Base-by-base conservation (phyloP, 345 rosid species). In the Garcia nutans region DNA sequence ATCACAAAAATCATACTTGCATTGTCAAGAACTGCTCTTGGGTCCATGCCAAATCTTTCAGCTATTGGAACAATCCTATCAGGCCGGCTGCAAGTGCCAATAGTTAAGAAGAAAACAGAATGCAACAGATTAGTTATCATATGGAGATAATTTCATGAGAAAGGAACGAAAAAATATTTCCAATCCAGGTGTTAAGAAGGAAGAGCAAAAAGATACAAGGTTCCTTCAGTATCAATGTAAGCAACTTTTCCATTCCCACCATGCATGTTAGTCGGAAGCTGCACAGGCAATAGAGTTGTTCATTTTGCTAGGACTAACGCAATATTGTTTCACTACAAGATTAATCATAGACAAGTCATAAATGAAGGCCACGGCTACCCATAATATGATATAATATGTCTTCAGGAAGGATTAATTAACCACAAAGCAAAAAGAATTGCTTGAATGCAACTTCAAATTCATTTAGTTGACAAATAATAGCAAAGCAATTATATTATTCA, bases 21-120 rank as follows among this genome's bases (percentile, higher is more conserved):
- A 80, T 96, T 93, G 85, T 93, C 99, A 76, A 93, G 97, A 77
- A 96, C 99, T 37, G 99, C 97, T 79, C 90, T 91, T 65, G 93
- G 89, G 76, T 95, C 97, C 99, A 93, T 92, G 83, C 98, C 96
- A 86, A 96, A 96, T 85, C 99, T 91, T 87, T 96, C 98, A 71
- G 98, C 98, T 78, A 96, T 88, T 20, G 93, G 91, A 60, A 93
- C 89, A 77, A 96, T 88, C 45, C 95, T 72, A 84, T 93, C 97
- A 71, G 98, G 97, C 6, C 93, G 98, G 81, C 98, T 90, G 80
- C 77, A 86, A 68, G 77, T 73, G 24, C 26, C 47, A 52, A 0
- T 57, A 74, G 87, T 86, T 75, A 79, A 85, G 82, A 63, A 81
- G 79, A 74, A 76, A 80, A 73, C 79, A 83, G 0, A 17, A 1